Evolutionary conservation across 169 alveolate genomes (phyloP).

Genomic region (Toxoplasma gondii): DNA sequence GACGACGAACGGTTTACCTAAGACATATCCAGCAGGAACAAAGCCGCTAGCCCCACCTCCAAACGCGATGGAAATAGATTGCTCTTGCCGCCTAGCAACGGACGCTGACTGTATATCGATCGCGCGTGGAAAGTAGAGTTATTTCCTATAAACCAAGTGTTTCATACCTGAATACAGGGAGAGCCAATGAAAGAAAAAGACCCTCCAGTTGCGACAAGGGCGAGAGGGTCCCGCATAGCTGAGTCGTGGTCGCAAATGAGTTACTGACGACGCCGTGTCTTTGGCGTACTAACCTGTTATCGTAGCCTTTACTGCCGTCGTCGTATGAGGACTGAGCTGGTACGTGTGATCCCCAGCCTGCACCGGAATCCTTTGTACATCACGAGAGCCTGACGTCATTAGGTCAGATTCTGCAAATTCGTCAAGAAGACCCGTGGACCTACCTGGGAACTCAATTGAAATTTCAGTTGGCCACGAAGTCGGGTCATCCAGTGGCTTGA

Average conservation of each 20-base stretch:
- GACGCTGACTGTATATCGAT: neutral
- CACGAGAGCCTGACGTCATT: neutral
- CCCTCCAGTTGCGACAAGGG: slow-evolving; percentile 61
- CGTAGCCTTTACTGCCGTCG: neutral
- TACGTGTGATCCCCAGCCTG: slow-evolving; percentile 43
- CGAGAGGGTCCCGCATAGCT: slow-evolving; percentile 5
- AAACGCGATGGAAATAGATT: neutral
- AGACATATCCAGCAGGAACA: slow-evolving; percentile 20
- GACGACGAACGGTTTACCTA: neutral
- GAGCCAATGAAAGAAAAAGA: slow-evolving; percentile 44
- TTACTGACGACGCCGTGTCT: neutral
- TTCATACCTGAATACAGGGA: slow-evolving; percentile 35
- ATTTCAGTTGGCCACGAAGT: slow-evolving; percentile 76
- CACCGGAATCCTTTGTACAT: neutral
- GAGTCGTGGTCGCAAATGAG: neutral
- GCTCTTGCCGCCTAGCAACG: neutral
- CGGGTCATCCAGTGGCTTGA: slow-evolving; percentile 72
- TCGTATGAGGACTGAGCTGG: slow-evolving; percentile 21
- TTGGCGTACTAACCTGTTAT: neutral
- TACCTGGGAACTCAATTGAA: slow-evolving; percentile 73
- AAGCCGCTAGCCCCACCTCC: slow-evolving; percentile 9
- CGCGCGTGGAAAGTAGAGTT: neutral
- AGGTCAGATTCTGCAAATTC: neutral
- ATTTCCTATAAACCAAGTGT: neutral
- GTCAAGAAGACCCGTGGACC: neutral